These are phyloP conservation scores for Lyophyllum semitale DNA, from an alignment of 768 basidiomycete genomes.

Conservation along the genomic window DNA sequence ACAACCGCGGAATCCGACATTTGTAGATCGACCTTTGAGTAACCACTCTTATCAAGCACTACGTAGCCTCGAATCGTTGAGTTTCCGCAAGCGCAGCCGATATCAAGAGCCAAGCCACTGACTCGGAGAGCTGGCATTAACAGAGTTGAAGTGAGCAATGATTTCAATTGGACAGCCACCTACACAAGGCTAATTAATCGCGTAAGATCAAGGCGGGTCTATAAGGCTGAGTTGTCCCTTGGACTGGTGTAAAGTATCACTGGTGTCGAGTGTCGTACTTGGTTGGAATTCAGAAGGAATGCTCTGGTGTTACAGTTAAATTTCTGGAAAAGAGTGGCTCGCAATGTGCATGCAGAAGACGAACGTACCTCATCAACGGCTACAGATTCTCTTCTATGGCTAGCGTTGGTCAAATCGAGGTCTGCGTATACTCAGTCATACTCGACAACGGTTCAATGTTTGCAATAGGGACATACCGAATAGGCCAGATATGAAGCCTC, in stretches of 20 bases:
- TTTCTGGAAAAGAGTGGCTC: background rate
- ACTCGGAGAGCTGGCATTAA: too few relatives aligned
- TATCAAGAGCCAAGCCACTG: too few relatives aligned
- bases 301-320: constrained; percentile 31
- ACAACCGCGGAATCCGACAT: too few relatives aligned
- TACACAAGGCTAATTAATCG: too few relatives aligned
- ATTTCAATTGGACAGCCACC: too few relatives aligned
- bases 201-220: background rate
- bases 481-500: background rate
- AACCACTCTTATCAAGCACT: too few relatives aligned
- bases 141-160: too few relatives aligned
- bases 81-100: too few relatives aligned
- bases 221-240: background rate
- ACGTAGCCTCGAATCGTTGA: too few relatives aligned
- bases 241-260: background rate
- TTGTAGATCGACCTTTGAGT: too few relatives aligned
- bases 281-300: background rate
- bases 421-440: background rate
- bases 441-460: too few relatives aligned
- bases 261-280: background rate
- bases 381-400: background rate
- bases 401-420: background rate
- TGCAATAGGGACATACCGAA: background rate
- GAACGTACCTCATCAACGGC: background rate
- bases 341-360: too few relatives aligned